phyloP scores from a whole-genome alignment of 331 rosid genomes.

The Saraca asoca region DNA sequence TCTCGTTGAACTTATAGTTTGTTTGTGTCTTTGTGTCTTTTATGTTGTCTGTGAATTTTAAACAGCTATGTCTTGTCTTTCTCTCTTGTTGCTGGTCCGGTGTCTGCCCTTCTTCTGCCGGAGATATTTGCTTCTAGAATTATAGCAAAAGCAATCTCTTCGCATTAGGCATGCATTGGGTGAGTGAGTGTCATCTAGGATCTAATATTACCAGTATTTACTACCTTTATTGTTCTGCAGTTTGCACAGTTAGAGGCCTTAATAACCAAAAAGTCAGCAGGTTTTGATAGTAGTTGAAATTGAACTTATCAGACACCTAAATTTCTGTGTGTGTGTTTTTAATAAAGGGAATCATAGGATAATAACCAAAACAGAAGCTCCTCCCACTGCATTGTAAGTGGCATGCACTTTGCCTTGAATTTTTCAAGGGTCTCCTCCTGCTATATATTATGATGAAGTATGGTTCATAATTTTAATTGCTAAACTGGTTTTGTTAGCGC shows the following conservation, averaged over 20 bases:
- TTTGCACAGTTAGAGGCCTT: background rate
- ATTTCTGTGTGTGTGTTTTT: background rate
- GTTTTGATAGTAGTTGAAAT: background rate
- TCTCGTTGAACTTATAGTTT: background rate
- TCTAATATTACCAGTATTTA: background rate
- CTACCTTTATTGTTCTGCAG: conserved; percentile 15
- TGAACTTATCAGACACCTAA: conserved; percentile 6
- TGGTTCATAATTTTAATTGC: background rate
- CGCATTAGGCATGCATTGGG: conserved; percentile 97
- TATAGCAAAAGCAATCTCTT: conserved; percentile 92
- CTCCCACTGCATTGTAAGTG: background rate
- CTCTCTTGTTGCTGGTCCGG: conserved; percentile 99
- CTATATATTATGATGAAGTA: too few relatives aligned
- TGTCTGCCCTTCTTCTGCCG: conserved; percentile 94
- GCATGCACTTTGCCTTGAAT: background rate
- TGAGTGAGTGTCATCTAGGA: conserved; percentile 45
- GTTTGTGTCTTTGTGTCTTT: conserved; percentile 1
- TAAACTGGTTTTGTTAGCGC: conserved; percentile 1
- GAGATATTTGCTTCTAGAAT: conserved; percentile 96
- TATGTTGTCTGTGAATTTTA: conserved; percentile 29
- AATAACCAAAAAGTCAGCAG: background rate
- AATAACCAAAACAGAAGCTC: background rate
- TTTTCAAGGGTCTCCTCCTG: background rate
- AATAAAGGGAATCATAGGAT: background rate
- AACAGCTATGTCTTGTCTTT: conserved; percentile 93